Evolutionary conservation across 2,329 filamentous ascomycete genomes (phyloP).

Genomic region (Diplodia intermedia): DNA sequence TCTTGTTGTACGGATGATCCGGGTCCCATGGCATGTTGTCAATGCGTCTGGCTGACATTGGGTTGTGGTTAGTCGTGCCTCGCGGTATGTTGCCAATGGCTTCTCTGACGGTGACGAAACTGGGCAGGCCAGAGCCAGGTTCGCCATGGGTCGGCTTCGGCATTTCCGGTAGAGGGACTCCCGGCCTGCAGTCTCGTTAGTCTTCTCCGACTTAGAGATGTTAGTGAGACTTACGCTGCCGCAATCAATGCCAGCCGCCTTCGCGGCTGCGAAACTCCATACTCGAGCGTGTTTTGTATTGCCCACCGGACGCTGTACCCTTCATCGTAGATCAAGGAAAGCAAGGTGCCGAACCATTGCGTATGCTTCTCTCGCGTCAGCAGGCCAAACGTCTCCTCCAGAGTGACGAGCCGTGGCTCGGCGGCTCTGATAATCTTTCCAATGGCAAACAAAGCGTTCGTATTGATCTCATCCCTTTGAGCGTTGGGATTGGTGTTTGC

Average conservation of each 20-base stretch:
- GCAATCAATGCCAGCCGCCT: constrained; percentile 19
- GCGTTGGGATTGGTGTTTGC: constrained; percentile 64
- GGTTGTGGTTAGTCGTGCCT: background rate
- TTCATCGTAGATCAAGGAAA: constrained; percentile 49
- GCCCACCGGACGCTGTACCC: constrained; percentile 17
- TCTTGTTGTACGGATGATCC: background rate
- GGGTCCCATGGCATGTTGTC: background rate
- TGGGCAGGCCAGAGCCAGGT: background rate
- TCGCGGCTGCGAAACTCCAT: constrained; percentile 16
- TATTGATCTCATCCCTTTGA: constrained; percentile 70
- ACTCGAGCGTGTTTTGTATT: background rate
- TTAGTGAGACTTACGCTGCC: background rate
- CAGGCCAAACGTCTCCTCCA: constrained; percentile 81
- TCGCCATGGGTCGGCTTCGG: constrained; percentile 3
- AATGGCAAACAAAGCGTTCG: constrained; percentile 59
- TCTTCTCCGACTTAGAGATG: too few relatives aligned
- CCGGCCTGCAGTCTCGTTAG: background rate
- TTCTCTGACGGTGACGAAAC: background rate
- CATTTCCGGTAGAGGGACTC: background rate
- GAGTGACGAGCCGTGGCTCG: constrained; percentile 72
- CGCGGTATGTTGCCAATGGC: background rate
- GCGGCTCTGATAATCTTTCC: constrained; percentile 63
- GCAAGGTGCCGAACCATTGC: constrained; percentile 54
- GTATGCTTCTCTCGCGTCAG: constrained; percentile 50
- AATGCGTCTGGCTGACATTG: background rate